Percentiles rank a stretch among this genome's conserved stretches.
These are phyloP conservation scores for Microdochium bolleyi DNA, from an alignment of 2,329 filamentous ascomycete genomes.

Conservation along the genomic window DNA sequence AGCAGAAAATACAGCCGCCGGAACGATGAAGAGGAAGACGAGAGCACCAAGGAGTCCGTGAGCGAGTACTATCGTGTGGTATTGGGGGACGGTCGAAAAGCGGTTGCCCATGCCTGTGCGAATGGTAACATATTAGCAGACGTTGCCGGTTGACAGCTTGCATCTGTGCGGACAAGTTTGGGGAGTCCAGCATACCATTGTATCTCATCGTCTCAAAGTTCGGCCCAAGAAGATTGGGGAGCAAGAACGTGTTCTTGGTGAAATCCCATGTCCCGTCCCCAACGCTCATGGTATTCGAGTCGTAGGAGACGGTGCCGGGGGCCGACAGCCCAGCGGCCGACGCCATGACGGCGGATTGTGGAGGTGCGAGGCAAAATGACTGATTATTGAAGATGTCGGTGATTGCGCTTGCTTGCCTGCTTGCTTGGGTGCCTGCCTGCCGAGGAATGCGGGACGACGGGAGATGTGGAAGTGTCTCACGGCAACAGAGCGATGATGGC, in stretches of 20 bases:
- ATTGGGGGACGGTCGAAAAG: constrained; percentile 60
- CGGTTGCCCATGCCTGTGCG: constrained; percentile 70
- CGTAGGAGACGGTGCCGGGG: constrained; percentile 65
- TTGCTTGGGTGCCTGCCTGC: background rate
- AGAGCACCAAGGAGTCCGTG: constrained; percentile 67
- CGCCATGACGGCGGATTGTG: constrained; percentile 45
- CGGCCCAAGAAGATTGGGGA: constrained; percentile 68
- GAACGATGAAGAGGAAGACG: constrained; percentile 67
- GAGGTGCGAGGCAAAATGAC: background rate
- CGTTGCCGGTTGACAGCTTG: background rate
- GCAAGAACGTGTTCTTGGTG: constrained; percentile 65
- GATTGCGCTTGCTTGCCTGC: background rate
- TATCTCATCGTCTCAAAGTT: constrained; percentile 79
- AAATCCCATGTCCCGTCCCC: constrained; percentile 83
- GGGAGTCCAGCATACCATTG: constrained; percentile 52
- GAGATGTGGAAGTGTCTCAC: background rate
- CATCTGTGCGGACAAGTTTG: background rate
- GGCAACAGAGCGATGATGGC: background rate
- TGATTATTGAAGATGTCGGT: background rate
- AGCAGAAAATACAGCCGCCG: constrained; percentile 63
- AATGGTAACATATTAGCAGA: constrained; percentile 8
- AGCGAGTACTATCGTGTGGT: constrained; percentile 61
- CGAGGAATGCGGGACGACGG: background rate
- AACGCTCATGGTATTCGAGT: constrained; percentile 65
- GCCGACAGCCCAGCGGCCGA: constrained; percentile 55